Evolutionary conservation across 257 asterid species (phyloP).

Genomic region (Solanum chmielewskii): DNA sequence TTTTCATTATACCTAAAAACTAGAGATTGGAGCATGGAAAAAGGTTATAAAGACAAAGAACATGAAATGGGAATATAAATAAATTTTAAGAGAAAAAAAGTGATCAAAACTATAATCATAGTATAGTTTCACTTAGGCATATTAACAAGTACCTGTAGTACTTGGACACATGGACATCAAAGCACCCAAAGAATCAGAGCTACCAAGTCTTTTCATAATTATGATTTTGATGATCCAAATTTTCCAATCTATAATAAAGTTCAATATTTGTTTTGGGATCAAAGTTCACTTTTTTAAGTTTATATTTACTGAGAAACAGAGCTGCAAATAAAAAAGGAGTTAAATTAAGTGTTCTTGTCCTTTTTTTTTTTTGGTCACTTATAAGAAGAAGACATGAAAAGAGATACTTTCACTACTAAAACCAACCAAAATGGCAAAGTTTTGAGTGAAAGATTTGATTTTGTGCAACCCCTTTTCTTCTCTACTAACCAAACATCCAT

Average conservation of each 20-base stretch:
- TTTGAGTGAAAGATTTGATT: slow-evolving; percentile 32
- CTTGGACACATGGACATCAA: slow-evolving; percentile 84
- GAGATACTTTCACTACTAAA: slow-evolving; percentile 25
- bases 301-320: background rate
- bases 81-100: background rate
- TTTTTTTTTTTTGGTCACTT: background rate
- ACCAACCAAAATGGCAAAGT: slow-evolving; percentile 35
- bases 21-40: background rate
- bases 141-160: slow-evolving; percentile 54
- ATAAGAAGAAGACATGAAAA: slow-evolving; percentile 21
- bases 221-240: slow-evolving; percentile 1
- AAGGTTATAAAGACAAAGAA: slow-evolving; percentile 27
- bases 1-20: background rate
- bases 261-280: slow-evolving; percentile 2
- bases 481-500: slow-evolving; percentile 31
- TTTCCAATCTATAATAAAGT: background rate
- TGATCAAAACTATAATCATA: background rate
- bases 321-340: background rate
- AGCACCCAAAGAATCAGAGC: slow-evolving; percentile 78
- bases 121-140: background rate
- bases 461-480: slow-evolving; percentile 28
- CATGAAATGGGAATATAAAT: slow-evolving; percentile 16
- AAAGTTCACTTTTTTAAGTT: background rate
- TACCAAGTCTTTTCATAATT: slow-evolving; percentile 67
- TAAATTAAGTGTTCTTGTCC: background rate